Percentiles rank a stretch among this genome's conserved stretches.
Conservation (phyloP, 2,329 filamentous ascomycete species). For the Aspergillus neotritici region DNA sequence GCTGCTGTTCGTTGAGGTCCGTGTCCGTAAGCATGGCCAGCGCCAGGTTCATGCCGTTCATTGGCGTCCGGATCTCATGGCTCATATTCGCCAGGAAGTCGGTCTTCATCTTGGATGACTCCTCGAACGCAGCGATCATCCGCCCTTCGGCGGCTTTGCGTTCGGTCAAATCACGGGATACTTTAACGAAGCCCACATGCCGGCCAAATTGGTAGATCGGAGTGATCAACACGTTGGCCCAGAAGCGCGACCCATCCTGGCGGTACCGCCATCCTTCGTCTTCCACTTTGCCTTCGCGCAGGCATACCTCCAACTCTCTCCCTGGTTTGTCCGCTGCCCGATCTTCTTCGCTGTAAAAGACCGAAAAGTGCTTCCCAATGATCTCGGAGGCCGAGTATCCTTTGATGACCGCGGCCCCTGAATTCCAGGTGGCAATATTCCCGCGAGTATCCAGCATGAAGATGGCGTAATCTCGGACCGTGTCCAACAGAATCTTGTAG, state of each 20-base stretch:
- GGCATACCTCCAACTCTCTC: conserved; percentile 47
- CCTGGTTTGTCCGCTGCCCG: conserved; percentile 46
- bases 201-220: conserved; percentile 49
- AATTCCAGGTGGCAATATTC: conserved; percentile 55
- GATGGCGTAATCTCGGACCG: conserved; percentile 58
- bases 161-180: conserved; percentile 55
- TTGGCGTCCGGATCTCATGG: conserved; percentile 34
- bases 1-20: conserved; percentile 48
- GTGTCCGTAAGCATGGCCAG: conserved; percentile 54
- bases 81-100: conserved; percentile 55
- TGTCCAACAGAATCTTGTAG: conserved; percentile 58
- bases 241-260: conserved; percentile 55
- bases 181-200: conserved; percentile 55
- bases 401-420: conserved; percentile 52
- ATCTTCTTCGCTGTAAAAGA: conserved; percentile 53
- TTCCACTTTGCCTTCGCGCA: conserved; percentile 52
- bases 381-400: conserved; percentile 52
- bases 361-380: conserved; percentile 54
- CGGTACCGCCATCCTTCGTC: conserved; percentile 57
- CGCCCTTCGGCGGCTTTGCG: conserved; percentile 51
- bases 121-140: conserved; percentile 54
- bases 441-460: conserved; percentile 56
- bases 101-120: conserved; percentile 58
- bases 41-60: conserved; percentile 59
- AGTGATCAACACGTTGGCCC: conserved; percentile 57